Percentiles rank a stretch among this genome's conserved stretches.
phyloP scores from a whole-genome alignment of 2,329 filamentous ascomycete species.

The Cylindrodendrum hubeiense region DNA sequence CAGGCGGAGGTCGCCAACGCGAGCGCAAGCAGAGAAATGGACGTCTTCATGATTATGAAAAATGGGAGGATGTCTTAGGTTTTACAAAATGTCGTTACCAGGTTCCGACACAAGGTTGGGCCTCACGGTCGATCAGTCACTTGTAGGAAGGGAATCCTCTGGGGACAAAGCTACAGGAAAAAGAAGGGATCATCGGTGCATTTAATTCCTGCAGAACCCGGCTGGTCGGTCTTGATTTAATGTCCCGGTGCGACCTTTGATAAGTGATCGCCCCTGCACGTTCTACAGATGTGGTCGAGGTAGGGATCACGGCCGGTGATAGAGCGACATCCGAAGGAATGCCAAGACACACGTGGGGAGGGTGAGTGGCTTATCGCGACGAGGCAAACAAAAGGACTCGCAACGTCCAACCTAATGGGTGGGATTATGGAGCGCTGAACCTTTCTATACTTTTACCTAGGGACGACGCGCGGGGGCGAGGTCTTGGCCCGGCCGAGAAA shows the following conservation, averaged over 20 bases:
- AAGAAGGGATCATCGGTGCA: slow-evolving; percentile 21
- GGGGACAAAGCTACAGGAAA: neutral
- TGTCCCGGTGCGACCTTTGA: neutral
- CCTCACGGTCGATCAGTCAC: neutral
- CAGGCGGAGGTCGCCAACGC: slow-evolving; percentile 46
- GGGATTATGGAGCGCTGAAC: slow-evolving; percentile 4
- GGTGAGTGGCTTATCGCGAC: slow-evolving; percentile 39
- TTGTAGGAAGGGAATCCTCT: neutral
- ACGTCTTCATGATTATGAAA: slow-evolving; percentile 36
- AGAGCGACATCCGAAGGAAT: slow-evolving; percentile 16
- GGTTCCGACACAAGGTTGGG: neutral
- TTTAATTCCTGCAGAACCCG: slow-evolving; percentile 33
- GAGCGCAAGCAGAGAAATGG: slow-evolving; percentile 36
- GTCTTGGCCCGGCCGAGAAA: slow-evolving; percentile 1
- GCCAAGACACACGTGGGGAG: slow-evolving; percentile 45
- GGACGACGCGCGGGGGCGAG: neutral
- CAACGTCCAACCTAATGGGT: slow-evolving; percentile 6
- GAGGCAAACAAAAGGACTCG: slow-evolving; percentile 8
- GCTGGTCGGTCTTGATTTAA: slow-evolving; percentile 8
- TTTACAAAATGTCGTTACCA: neutral
- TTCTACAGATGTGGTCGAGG: slow-evolving; percentile 10
- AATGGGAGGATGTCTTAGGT: slow-evolving; percentile 3
- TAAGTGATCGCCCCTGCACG: slow-evolving; percentile 25
- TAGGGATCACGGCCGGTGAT: slow-evolving; percentile 18
- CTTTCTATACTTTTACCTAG: neutral